phyloP scores from a whole-genome alignment of 805 yeast species.

The Yueomyces sp. region DNA sequence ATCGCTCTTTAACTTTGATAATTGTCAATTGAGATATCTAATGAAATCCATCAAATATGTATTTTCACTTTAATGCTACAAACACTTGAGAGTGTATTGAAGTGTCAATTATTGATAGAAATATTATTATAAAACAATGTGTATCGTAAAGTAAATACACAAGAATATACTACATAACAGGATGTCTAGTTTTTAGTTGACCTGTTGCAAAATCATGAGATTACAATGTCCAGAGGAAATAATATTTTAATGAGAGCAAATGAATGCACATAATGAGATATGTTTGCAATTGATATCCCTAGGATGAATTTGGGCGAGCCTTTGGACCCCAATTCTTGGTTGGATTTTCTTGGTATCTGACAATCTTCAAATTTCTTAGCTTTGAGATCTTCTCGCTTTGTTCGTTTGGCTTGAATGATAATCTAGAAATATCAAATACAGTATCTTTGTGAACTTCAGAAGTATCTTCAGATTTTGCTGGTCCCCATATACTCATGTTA shows the following conservation, averaged over 20 bases:
- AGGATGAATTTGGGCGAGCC: conserved; percentile 43
- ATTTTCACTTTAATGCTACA: too few species aligned
- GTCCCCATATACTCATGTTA: conserved; percentile 18
- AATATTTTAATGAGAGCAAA: not conserved
- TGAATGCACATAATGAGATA: not conserved
- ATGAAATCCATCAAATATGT: too few species aligned
- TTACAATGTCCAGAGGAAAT: not conserved
- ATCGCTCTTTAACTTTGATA: too few species aligned
- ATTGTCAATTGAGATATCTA: too few species aligned
- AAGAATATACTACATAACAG: too few species aligned
- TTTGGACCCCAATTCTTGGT: conserved; percentile 96
- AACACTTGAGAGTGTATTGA: too few species aligned
- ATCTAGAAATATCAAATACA: conserved; percentile 4
- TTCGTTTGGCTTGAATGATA: conserved; percentile 49
- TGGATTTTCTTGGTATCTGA: conserved; percentile 86
- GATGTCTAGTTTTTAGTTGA: too few species aligned
- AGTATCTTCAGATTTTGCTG: conserved; percentile 1
- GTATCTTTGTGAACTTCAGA: conserved; percentile 13
- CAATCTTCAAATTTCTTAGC: conserved; percentile 64
- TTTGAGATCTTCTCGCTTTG: conserved; percentile 43
- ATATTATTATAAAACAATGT: too few species aligned
- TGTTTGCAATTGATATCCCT: not conserved
- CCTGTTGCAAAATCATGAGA: too few species aligned
- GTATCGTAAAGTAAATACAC: too few species aligned
- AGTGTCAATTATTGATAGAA: too few species aligned